phyloP scores from a whole-genome alignment of 352 stramenopile genomes.

The Ophiocytium majus region DNA sequence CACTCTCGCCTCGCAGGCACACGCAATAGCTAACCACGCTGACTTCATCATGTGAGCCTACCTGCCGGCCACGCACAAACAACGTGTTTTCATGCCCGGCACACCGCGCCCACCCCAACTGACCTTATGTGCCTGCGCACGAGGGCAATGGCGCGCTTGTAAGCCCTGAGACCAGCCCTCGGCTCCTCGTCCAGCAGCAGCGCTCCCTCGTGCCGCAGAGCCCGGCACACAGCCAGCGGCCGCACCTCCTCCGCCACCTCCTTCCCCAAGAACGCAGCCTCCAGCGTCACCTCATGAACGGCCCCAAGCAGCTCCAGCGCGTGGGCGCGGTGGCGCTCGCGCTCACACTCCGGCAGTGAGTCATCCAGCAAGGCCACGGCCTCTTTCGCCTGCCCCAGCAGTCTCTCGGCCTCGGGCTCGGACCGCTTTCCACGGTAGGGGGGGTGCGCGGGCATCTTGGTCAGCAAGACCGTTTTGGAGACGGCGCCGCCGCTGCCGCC shows the following conservation, averaged over 20 bases:
- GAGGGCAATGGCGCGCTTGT: background rate
- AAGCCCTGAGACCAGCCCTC: background rate
- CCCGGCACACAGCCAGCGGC: background rate
- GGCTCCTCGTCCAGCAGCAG: background rate
- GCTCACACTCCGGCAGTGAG: background rate
- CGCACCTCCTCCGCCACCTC: background rate
- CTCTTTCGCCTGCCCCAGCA: background rate
- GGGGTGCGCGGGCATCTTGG: background rate
- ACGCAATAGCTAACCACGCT: too few relatives aligned
- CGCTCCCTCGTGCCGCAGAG: background rate
- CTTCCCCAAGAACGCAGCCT: background rate
- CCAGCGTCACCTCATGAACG: background rate
- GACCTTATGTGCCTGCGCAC: background rate
- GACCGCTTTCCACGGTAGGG: background rate
- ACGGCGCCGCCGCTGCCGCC: too few relatives aligned
- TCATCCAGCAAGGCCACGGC: background rate
- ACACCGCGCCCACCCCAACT: too few relatives aligned
- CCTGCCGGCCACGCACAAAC: too few relatives aligned
- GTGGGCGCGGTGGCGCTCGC: background rate
- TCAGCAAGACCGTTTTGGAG: background rate
- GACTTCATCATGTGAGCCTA: too few relatives aligned
- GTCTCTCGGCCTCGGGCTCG: background rate
- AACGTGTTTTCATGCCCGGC: too few relatives aligned
- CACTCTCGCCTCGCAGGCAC: too few relatives aligned
- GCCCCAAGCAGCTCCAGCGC: background rate